Evolutionary conservation across 2,329 filamentous ascomycete species (phyloP).

Genomic region (Curvularia verruculosa): DNA sequence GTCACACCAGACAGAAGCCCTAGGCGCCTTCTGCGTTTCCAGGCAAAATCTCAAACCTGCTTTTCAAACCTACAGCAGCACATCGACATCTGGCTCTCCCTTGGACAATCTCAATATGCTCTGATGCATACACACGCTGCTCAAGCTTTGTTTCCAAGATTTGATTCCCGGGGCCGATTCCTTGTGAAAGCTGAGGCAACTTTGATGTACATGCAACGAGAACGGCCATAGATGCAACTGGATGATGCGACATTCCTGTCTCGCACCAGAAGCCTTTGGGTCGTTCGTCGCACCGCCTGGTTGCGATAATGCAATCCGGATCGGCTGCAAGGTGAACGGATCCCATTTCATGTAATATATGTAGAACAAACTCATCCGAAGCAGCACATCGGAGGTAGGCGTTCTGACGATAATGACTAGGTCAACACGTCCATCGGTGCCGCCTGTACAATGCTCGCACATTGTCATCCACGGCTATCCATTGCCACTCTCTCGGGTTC

Average conservation of each 20-base stretch:
- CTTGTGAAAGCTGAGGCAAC: background rate
- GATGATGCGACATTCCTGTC: background rate
- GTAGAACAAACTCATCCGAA: conserved; percentile 16
- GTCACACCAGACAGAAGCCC: conserved; percentile 39
- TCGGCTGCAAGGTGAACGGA: conserved; percentile 12
- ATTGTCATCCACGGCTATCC: conserved; percentile 21
- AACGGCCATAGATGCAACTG: background rate
- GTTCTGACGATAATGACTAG: conserved; percentile 37
- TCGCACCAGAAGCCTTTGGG: background rate
- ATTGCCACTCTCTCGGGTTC: conserved; percentile 9
- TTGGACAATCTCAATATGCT: background rate
- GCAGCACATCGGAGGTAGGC: conserved; percentile 17
- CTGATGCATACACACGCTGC: background rate
- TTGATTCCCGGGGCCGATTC: background rate
- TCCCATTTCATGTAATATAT: conserved; percentile 14
- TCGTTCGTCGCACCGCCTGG: conserved; percentile 12
- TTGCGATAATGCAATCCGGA: conserved; percentile 9
- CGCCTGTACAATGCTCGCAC: conserved; percentile 25
- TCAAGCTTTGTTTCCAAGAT: background rate
- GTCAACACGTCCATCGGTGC: conserved; percentile 34
- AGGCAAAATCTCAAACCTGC: conserved; percentile 29
- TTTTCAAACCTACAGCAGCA: conserved; percentile 16
- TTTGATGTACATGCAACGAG: background rate
- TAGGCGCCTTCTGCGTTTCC: conserved; percentile 38
- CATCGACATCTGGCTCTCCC: background rate